Percentiles rank a stretch among this genome's conserved stretches.
Conservation (phyloP, 2,329 filamentous ascomycete genomes). For the Fusarium anguioides region DNA sequence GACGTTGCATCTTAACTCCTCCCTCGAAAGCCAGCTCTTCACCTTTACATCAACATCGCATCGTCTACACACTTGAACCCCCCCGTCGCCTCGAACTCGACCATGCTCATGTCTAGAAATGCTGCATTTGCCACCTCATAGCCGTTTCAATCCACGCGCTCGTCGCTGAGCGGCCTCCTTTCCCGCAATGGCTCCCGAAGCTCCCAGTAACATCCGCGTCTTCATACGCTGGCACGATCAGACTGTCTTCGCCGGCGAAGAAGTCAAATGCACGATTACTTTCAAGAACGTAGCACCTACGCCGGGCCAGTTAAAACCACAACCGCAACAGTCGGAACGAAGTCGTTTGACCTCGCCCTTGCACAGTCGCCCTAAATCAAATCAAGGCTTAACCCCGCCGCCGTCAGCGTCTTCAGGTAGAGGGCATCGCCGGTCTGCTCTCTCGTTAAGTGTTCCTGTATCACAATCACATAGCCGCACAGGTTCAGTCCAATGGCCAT, state of each 20-base stretch:
- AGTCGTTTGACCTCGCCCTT: slow-evolving; percentile 58
- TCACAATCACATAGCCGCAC: slow-evolving; percentile 58
- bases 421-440: slow-evolving; percentile 72
- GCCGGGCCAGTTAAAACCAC: slow-evolving; percentile 48
- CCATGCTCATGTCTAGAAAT: slow-evolving; percentile 46
- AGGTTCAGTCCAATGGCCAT: slow-evolving; percentile 61
- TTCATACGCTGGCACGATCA: slow-evolving; percentile 95
- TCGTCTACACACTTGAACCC: slow-evolving; percentile 4
- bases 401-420: slow-evolving; percentile 55
- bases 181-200: slow-evolving; percentile 61
- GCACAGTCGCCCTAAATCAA: slow-evolving; percentile 55
- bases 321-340: slow-evolving; percentile 44
- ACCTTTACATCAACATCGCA: slow-evolving; percentile 26
- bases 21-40: slow-evolving; percentile 30
- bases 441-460: slow-evolving; percentile 70
- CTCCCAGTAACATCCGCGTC: slow-evolving; percentile 82
- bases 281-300: slow-evolving; percentile 84
- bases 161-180: slow-evolving; percentile 47
- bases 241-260: slow-evolving; percentile 95
- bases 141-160: slow-evolving; percentile 44
- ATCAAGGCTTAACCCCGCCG: slow-evolving; percentile 58
- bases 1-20: slow-evolving; percentile 44
- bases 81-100: slow-evolving; percentile 7
- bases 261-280: slow-evolving; percentile 93
- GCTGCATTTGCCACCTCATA: slow-evolving; percentile 45